A percentile compares a stretch with the other conserved stretches of the same genome.
These are phyloP conservation scores for Carex myosuroides DNA, from an alignment of 176 grass and related monocot species.

Conservation along the genomic window DNA sequence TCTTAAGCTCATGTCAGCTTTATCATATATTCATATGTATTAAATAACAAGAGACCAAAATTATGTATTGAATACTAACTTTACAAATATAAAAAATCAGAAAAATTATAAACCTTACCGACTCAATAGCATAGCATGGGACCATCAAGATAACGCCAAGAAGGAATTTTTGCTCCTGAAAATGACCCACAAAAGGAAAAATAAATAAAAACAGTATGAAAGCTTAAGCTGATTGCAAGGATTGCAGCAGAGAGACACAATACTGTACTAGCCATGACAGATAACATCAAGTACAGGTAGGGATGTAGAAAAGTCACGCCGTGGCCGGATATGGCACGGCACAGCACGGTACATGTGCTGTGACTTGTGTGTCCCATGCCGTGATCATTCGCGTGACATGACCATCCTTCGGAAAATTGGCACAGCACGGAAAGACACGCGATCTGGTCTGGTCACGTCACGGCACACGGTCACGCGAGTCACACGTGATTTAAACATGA, in stretches of 20 bases:
- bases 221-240: background rate
- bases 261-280: background rate
- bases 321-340: too few species aligned
- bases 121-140: constrained; percentile 88
- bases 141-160: constrained; percentile 97
- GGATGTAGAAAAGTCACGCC: too few species aligned
- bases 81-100: background rate
- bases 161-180: constrained; percentile 96
- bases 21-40: background rate
- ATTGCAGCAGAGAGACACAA: background rate
- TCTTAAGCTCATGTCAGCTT: background rate
- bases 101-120: constrained; percentile 38
- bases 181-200: constrained; percentile 23
- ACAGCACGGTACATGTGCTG: too few species aligned
- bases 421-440: too few species aligned
- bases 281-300: background rate
- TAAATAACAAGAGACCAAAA: background rate
- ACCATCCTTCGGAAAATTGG: too few species aligned
- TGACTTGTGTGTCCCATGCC: too few species aligned
- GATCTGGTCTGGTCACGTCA: too few species aligned
- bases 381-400: too few species aligned
- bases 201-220: background rate
- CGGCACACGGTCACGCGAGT: too few species aligned
- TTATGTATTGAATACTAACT: background rate
- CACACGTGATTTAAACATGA: too few species aligned